Base-by-base conservation (phyloP, 1,284 basidiomycete genomes). In the Moesziomyces sp. region DNA sequence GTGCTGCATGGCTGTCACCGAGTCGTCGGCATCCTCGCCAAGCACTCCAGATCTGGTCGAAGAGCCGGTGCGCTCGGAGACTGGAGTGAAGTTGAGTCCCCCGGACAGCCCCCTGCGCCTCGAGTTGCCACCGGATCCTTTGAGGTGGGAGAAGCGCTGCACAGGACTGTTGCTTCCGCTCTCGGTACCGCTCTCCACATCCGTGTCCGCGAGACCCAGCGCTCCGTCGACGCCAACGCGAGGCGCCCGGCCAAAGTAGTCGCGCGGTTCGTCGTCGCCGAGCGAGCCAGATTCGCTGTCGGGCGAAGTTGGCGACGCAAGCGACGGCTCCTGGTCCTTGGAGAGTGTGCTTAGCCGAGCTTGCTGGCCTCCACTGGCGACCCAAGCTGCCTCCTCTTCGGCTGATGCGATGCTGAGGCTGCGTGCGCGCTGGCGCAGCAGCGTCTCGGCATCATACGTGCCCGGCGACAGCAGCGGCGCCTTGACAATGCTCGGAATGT, bases 401-500 rank as follows among this genome's bases (percentile, higher is more conserved):
- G 61, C 65, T 3, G 64, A 70, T 2, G 66, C 79, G 9, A 53
- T 55, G 33, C 70, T 71, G 14, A 71, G 52, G 21, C 66, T 74
- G 9, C 79, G 53, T 18, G 77, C 78, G 5, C 79, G 67, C 40
- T 81, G 79, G 3, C 77, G 60, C 14, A 81, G 67, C 28, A 81
- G 64, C 48, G 68, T 71, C 46, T 79, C 78, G 38, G 78, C 79
- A 40, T 81, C 79, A 47, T 81, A 81, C 5, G 79, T 72, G 14
- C 79, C 79, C 0, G 78, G 77, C 3, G 74, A 55, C 7, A 81
- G 70, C 5, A 73, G 61, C 6, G 66, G 75, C 7, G 73, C 79
- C 35, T 68, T 69, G 42, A 70, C 72, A 28, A 74, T 69, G 50
- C 55, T 58, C 7, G 72, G 72, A 9, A 58, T 57, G 44, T 67